Evolutionary conservation across 208 protist species (phyloP), one percentile per base, ranked within the genome.

Genomic region (Porcisia hertigi): DNA sequence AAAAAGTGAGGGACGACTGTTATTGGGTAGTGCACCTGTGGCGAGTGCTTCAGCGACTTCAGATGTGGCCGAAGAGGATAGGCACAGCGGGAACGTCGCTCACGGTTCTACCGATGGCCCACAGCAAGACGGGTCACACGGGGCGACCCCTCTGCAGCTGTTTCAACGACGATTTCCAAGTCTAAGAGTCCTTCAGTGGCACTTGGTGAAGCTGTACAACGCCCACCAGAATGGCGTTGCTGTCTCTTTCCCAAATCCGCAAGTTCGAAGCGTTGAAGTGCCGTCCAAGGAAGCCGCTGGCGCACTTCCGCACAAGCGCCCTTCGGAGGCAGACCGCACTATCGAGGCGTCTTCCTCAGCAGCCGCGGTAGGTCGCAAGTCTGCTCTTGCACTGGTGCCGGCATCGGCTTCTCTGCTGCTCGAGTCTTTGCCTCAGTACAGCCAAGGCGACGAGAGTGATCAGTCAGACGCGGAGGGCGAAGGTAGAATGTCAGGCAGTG

Each of bases 101-200:
- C 41, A 34, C 63, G 23, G 41, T 52, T 23, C 41, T 18, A 12
- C 41, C 7, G 63, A n/a, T 67, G 63, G 25, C 25, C 39, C 25
- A 9, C 63, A 53, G 47, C 25, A 57, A 57, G 47, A 55, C 34
- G 30, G 16, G 52, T 25, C 12, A 20, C 52, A 43, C 54, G 54
- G 30, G 55, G 54, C 41, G 69, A 73, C 69, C 45, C 54, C 54
- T 4, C 41, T 63, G 78, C 78, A 82, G 55, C 58, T 73, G 8
- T 76, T 73, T 57, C 65, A 78, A 58, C 72, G 78, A 23, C 73
- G 78, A 36, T 78, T 77, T 55, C 78, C 78, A 34, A 78, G 60
- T 54, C 73, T 82, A 8, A 72, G 78, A 18, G 78, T 82, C 58
- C 69, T 82, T 53, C 78, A 82, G 60, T 75, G 57, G 73, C 78